phyloP scores from a whole-genome alignment of 2,329 filamentous ascomycete species.

The Sarocladium strictum region DNA sequence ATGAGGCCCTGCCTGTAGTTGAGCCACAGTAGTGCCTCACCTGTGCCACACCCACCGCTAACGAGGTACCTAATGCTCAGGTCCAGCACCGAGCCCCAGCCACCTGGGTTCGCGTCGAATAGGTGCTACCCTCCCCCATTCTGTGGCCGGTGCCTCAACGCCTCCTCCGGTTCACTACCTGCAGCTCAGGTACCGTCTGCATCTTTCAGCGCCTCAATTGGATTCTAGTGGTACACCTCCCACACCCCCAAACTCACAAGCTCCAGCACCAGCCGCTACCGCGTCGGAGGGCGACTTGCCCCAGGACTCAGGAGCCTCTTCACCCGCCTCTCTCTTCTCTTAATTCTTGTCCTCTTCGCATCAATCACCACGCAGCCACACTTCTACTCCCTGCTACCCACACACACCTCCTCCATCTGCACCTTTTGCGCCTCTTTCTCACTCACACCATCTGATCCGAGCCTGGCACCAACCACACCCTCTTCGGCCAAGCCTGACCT shows the following conservation, averaged over 20 bases:
- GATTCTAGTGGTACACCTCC: background rate
- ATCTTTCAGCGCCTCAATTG: background rate
- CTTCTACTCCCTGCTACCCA: background rate
- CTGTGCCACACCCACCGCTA: conserved; percentile 1
- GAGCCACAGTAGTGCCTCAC: conserved; percentile 1
- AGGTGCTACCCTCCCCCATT: background rate
- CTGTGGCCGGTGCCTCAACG: background rate
- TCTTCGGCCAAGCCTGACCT: conserved; percentile 4
- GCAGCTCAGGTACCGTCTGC: background rate
- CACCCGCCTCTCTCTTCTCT: background rate
- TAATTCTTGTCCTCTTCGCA: background rate
- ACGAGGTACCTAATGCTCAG: background rate
- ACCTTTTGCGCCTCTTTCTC: conserved; percentile 3
- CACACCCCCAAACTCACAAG: background rate
- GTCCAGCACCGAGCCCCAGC: background rate
- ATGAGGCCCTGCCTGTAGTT: conserved; percentile 2
- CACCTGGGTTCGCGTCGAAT: background rate
- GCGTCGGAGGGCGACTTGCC: background rate
- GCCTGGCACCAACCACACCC: conserved; percentile 7
- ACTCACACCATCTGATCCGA: conserved; percentile 6
- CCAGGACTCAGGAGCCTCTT: background rate
- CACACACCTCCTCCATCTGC: background rate
- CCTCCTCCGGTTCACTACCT: background rate
- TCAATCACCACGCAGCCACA: conserved; percentile 7
- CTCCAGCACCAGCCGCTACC: background rate